These are phyloP conservation scores for Ophiostoma triangulosporum DNA, from an alignment of 2,329 filamentous ascomycete species.

Conservation along the genomic window DNA sequence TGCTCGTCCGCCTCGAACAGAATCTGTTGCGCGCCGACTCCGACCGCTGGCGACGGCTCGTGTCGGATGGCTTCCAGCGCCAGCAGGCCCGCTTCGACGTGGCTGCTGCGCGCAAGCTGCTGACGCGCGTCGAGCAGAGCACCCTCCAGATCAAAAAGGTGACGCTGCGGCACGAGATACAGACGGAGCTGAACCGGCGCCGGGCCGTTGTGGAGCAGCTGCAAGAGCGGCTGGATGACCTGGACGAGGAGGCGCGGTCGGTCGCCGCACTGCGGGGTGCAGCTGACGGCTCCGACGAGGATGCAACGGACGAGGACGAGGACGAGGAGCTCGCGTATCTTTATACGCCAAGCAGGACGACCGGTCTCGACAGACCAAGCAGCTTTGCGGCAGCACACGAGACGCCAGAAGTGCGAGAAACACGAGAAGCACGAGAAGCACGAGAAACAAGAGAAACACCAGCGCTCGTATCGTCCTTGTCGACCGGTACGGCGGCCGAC, in stretches of 20 bases:
- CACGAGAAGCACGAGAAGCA: neutral
- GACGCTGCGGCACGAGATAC: constrained; percentile 43
- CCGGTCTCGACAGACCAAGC: too few species aligned
- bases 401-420: neutral
- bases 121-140: constrained; percentile 59
- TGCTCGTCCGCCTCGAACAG: constrained; percentile 53
- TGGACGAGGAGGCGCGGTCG: constrained; percentile 43
- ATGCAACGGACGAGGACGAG: constrained; percentile 31
- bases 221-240: constrained; percentile 51
- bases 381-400: neutral
- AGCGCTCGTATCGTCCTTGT: neutral
- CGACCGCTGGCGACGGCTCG: constrained; percentile 42
- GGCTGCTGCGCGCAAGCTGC: constrained; percentile 53
- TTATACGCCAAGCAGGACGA: constrained; percentile 39
- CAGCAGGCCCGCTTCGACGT: constrained; percentile 51
- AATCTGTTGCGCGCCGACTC: constrained; percentile 49
- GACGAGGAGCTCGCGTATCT: constrained; percentile 39
- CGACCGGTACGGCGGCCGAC: neutral
- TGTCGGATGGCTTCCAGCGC: constrained; percentile 52
- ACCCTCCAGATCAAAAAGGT: constrained; percentile 43
- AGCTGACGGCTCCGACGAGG: constrained; percentile 24
- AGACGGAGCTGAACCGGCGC: constrained; percentile 50
- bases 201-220: constrained; percentile 53
- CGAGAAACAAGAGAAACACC: neutral
- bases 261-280: constrained; percentile 18